Evolutionary conservation across 768 basidiomycete species (phyloP), one percentile per base, ranked within the genome.

Genomic region (Suillus bovinus): DNA sequence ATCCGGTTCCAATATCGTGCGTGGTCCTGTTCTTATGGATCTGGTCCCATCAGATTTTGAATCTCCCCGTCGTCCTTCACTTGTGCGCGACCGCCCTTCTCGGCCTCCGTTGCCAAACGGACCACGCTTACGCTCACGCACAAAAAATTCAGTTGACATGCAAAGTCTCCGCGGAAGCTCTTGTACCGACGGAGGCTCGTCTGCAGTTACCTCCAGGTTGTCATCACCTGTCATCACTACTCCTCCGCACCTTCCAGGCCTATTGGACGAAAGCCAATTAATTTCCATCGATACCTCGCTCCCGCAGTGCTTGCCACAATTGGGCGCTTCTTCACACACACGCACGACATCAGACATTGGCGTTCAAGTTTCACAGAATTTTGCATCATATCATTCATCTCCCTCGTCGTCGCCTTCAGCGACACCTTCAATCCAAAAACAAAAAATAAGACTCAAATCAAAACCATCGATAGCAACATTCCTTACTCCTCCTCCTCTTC

Each of bases 401-500:
- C 42, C 58, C 52, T 67, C 34, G 62, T 67, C 20, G 65, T 61
- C 14, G 59, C 64, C 39, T 47, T 61, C 50, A 68, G 63, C 29
- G 56, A 66, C 39, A 57, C 68, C 64, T 39, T 36, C 41, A 17
- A 24, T n/a, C 31, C n/a, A 39, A 38, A 44, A 57, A 4, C 62
- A 63, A 17, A 70, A 67, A 58, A 63, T 64, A 4, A 22, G 56
- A 11, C 10, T 54, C 17, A 36, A 52, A 8, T 47, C 34, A 33
- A 62, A 64, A 53, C 34, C 67, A 1, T 22, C 62, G 3, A 0
- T 61, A 6, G 61, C 77, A 0, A 73, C 78, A 59, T 73, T 74
- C 17, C 4, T 61, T 2, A 14, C 68, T 3, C 72, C 72, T 2
- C 64, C 71, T 6, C 67, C 79, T 0, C 77, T 88, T 46, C 72